Evolutionary conservation across 495 filamentous ascomycete genomes (phyloP), one percentile per base, ranked within the genome.

Genomic region (Penicillium flavigenum): DNA sequence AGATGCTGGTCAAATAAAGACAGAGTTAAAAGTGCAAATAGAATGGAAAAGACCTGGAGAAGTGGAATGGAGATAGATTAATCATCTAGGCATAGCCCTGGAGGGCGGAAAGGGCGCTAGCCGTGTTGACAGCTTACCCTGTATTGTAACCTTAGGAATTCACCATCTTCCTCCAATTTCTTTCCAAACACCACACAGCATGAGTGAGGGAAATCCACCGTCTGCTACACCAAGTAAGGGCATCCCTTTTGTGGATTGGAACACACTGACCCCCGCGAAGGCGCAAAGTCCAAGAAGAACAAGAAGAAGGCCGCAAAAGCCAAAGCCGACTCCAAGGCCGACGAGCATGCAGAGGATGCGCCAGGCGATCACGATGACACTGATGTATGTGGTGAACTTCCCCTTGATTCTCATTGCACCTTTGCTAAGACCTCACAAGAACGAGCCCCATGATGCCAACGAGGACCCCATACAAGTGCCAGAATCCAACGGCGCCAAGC

Each of bases 231-330:
- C 58, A 65, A 67, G 68, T 71, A 51, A 51, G 63, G 16, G 10
- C 39, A 43, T 46, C 32, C 27, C 32, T 20, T 50, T 7, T 39
- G 48, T 49, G 50, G 34, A 22, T 52, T 50, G 12, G 32, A 32
- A 12, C 58, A 53, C 44, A 38, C 56, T 58, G 36, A 58, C 54
- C 47, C 41, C 41, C 49, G 24, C 41, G 46, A 41, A 72, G 82
- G 74, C 68, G 57, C 75, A 51, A 86, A 83, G 65, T 84, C 86
- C 61, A 90, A 87, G 79, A 88, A 82, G 68, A 84, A 80, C 70
- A 88, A 84, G 70, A 89, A 86, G 77, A 89, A 86, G 56, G 72
- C 70, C 55, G 66, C 72, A 57, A 84, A 79, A 63, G 65, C 65
- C 49, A 67, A 59, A 36, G 66, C 54, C 43, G 62, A 60, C 7